These are phyloP conservation scores for Phytophthora meadii DNA, from an alignment of 352 stramenopile species.

Conservation along the genomic window DNA sequence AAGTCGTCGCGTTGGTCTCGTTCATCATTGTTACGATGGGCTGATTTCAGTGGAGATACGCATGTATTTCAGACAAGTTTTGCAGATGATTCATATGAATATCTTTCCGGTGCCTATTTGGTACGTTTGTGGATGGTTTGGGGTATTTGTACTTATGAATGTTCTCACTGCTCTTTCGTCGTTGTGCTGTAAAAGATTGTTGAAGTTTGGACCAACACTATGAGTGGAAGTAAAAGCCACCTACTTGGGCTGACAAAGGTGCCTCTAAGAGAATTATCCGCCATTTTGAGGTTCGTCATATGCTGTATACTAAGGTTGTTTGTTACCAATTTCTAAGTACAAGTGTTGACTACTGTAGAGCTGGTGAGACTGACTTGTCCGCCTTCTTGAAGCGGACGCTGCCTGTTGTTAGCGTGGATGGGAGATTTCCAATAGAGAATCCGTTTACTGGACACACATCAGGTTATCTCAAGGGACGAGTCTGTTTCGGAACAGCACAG, in stretches of 20 bases:
- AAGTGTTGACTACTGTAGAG: not conserved
- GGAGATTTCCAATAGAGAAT: conserved; percentile 47
- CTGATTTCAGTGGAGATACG: conserved; percentile 29
- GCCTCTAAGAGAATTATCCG: conserved; percentile 25
- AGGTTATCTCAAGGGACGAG: conserved; percentile 43
- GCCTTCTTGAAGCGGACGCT: conserved; percentile 7
- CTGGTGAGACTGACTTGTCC: not conserved
- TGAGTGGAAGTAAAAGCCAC: conserved; percentile 11
- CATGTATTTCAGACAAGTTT: conserved; percentile 42
- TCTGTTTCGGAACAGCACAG: conserved; percentile 60
- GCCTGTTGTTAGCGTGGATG: conserved; percentile 44
- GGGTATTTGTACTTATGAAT: not conserved
- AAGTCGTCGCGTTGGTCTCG: conserved; percentile 7
- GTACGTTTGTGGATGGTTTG: conserved; percentile 22
- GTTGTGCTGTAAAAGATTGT: conserved; percentile 37
- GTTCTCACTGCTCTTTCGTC: not conserved
- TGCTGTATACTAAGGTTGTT: not conserved
- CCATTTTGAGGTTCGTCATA: conserved; percentile 37
- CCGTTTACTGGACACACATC: conserved; percentile 42
- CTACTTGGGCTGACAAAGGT: conserved; percentile 52
- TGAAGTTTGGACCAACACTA: conserved; percentile 43
- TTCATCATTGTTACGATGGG: not conserved
- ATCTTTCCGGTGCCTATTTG: conserved; percentile 38
- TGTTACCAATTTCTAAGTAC: too few species aligned
- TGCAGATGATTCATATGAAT: conserved; percentile 20